Conservation (phyloP, 495 filamentous ascomycete species). For the Clavariopsis aquatica region DNA sequence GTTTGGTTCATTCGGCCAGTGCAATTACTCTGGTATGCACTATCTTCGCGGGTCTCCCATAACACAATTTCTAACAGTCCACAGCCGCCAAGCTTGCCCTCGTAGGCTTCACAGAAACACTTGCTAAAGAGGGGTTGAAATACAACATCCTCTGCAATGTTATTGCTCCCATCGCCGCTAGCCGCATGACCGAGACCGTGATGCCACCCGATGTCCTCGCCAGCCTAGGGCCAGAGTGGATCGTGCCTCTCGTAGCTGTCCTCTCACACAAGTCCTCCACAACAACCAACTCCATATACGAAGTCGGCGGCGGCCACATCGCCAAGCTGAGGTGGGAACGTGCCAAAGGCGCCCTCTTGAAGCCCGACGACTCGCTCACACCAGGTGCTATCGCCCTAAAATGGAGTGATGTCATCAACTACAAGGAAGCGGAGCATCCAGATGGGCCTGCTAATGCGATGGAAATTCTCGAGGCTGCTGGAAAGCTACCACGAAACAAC, state of each 20-base stretch:
- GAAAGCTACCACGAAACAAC: slow-evolving; percentile 67
- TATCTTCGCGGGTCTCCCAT: not conserved
- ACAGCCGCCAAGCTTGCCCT: slow-evolving; percentile 88
- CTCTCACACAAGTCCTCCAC: slow-evolving; percentile 87
- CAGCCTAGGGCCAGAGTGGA: slow-evolving; percentile 90
- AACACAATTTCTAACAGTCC: slow-evolving; percentile 23
- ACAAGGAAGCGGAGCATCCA: slow-evolving; percentile 81
- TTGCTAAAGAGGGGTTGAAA: slow-evolving; percentile 96
- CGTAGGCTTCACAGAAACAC: slow-evolving; percentile 97
- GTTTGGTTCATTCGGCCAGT: slow-evolving; percentile 93
- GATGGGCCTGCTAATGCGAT: slow-evolving; percentile 88
- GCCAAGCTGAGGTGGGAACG: slow-evolving; percentile 97
- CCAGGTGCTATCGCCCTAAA: slow-evolving; percentile 83
- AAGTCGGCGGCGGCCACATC: slow-evolving; percentile 89
- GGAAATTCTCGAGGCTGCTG: slow-evolving; percentile 78
- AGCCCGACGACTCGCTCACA: slow-evolving; percentile 85
- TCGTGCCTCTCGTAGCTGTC: slow-evolving; percentile 89
- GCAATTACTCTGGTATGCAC: slow-evolving; percentile 80
- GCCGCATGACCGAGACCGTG: slow-evolving; percentile 94
- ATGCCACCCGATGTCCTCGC: slow-evolving; percentile 95
- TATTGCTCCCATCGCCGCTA: slow-evolving; percentile 95
- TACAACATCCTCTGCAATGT: slow-evolving; percentile 98
- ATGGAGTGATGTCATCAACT: slow-evolving; percentile 87
- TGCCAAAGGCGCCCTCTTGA: slow-evolving; percentile 84
- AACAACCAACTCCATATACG: slow-evolving; percentile 88